Evolutionary conservation across 31 red algal species (phyloP), one percentile per base, ranked within the genome.

Genomic region (Odonthalia washingtoniensis): DNA sequence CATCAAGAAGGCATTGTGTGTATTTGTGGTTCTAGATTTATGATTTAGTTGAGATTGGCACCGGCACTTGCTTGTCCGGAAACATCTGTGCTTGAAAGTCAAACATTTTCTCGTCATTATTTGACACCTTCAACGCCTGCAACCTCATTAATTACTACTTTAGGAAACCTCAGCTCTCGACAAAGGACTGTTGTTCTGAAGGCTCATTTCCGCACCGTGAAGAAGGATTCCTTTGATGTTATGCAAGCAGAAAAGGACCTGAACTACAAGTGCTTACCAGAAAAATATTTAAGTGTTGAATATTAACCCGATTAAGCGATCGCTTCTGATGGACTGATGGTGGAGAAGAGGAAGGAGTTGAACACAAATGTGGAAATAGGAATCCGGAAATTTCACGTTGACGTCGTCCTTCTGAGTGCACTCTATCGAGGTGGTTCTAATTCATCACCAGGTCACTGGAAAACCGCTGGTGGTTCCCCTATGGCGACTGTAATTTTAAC

Each of bases 21-120:
- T 12, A 75, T 65, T n/a, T 63, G 61, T 68, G 85, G 87, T 21
- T 61, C 91, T 2, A 52, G 77, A 26, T 66, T 81, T 64, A 78
- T 95, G 88, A 81, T 95, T 40, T 4, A 64, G 3, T 49, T 95
- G 57, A 63, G 93, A 18, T 57, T 84, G 44, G 93, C 93, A 4
- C 73, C 83, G 27, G 93, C 93, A 60, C 75, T 82, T 43, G 93
- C 88, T 0, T 88, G 46, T 43, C 41, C 85, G 35, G 81, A 84
- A 75, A 72, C 89, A 36, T 72, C 83, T 18, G 49, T 86, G 33
- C 75, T 70, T 17, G 87, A 84, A 21, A 82, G 78, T 2, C 61
- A 62, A 36, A 74, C 77, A 21, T 81, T 80, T 16, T 70, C 87
- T n/a, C 57, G 88, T 33, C 83, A 85, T 75, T 82, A 89, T 69